These are phyloP conservation scores for Paramecium octaurelia DNA, from an alignment of 73 alveolate genomes.

Conservation along the genomic window DNA sequence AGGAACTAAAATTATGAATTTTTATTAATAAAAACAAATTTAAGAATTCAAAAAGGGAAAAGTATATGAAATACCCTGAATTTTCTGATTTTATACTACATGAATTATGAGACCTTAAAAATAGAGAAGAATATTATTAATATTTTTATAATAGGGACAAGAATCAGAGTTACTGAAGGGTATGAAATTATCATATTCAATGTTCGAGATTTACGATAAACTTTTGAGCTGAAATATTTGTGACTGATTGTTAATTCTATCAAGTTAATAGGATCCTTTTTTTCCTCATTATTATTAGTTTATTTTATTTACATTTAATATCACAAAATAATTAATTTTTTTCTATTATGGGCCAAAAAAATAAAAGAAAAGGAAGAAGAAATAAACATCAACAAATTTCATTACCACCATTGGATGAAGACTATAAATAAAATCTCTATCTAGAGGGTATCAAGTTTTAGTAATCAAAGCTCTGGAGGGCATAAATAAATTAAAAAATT, in stretches of 20 bases:
- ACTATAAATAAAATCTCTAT: background rate
- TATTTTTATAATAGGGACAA: slow-evolving; percentile 90
- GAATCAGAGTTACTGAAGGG: slow-evolving; percentile 93
- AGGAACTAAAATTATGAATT: too few species aligned
- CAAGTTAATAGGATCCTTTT: too few species aligned
- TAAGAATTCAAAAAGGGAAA: too few species aligned
- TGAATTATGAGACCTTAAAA: background rate
- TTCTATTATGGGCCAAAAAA: background rate
- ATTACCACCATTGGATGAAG: background rate
- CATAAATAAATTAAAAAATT: background rate
- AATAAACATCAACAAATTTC: background rate
- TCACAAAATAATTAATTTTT: background rate
- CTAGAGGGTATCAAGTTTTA: background rate
- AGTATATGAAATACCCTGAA: too few species aligned
- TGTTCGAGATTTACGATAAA: too few species aligned
- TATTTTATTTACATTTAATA: background rate
- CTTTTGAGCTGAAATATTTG: too few species aligned
- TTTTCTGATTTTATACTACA: too few species aligned
- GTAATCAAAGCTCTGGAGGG: background rate
- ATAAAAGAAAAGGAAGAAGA: background rate
- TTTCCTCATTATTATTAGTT: too few species aligned
- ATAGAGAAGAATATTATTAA: slow-evolving; percentile 33
- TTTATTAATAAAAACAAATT: too few species aligned
- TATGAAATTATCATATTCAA: too few species aligned
- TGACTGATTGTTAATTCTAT: too few species aligned